These are phyloP conservation scores for Boechera stricta DNA, from an alignment of 345 rosid species.

Conservation along the genomic window DNA sequence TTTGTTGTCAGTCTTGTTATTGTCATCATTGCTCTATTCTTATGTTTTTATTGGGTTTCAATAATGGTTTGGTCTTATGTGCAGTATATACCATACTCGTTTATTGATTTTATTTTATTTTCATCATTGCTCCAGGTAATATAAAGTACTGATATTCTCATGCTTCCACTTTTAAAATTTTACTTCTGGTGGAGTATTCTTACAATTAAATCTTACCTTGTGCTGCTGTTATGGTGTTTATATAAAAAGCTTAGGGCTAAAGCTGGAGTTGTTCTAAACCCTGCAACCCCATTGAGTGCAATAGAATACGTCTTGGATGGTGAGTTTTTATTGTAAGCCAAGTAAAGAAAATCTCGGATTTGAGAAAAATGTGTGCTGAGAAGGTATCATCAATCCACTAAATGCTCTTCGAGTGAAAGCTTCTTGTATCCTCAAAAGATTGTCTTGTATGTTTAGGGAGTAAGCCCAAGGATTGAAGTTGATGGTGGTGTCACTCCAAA, in stretches of 20 bases:
- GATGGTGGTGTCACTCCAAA: slow-evolving; percentile 70
- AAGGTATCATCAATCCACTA: slow-evolving; percentile 56
- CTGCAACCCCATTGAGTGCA: slow-evolving; percentile 80
- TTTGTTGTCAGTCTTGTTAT: too few species aligned
- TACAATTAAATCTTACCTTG: background rate
- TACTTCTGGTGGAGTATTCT: background rate
- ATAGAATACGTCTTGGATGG: slow-evolving; percentile 92
- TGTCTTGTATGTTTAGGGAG: too few species aligned
- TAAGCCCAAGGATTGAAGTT: too few species aligned
- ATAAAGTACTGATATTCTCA: slow-evolving; percentile 56
- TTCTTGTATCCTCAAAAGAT: background rate
- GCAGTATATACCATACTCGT: too few species aligned
- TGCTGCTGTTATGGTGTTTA: slow-evolving; percentile 40
- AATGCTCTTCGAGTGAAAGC: slow-evolving; percentile 1
- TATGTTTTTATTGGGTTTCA: too few species aligned
- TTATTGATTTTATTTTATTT: too few species aligned
- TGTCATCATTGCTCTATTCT: too few species aligned
- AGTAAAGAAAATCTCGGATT: slow-evolving; percentile 91
- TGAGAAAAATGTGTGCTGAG: slow-evolving; percentile 86
- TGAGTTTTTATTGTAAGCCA: slow-evolving; percentile 95
- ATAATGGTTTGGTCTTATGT: too few species aligned
- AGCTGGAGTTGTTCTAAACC: slow-evolving; percentile 98
- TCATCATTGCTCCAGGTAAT: too few species aligned
- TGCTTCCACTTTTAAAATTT: background rate
- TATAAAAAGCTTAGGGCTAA: slow-evolving; percentile 89